Evolutionary conservation across 306 rosid genomes (phyloP).

Genomic region (Ammopiptanthus mongolicus): DNA sequence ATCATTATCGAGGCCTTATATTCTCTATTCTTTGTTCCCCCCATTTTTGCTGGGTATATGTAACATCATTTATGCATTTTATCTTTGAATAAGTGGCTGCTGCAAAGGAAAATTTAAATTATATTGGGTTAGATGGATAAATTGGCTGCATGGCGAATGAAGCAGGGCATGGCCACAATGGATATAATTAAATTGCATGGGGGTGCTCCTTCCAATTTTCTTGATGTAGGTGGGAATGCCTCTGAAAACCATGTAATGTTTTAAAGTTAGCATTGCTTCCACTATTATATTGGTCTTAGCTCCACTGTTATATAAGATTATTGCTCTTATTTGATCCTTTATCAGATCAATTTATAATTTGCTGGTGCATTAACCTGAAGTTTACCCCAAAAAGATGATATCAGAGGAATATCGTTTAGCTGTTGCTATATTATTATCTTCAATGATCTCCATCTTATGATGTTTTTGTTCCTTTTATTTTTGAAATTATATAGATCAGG

Average conservation of each 20-base stretch:
- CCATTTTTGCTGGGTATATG: no score
- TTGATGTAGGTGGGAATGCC: conserved; percentile 98
- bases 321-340: no score
- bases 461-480: conserved; percentile 7
- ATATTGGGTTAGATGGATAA: no score
- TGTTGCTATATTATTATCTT: neutral
- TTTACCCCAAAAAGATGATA: neutral
- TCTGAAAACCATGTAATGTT: conserved; percentile 89
- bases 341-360: no score
- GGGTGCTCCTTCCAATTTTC: conserved; percentile 98
- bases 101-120: no score
- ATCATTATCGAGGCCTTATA: no score
- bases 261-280: neutral
- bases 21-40: no score
- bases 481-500: conserved; percentile 47
- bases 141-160: no score
- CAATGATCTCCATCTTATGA: neutral
- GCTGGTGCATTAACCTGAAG: neutral
- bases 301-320: no score
- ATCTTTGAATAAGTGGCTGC: no score
- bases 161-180: no score
- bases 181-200: conserved; percentile 94
- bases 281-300: neutral
- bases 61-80: no score
- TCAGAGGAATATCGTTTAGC: neutral